Conservation (phyloP, 345 rosid genomes). For the Eucalyptus curtisii region DNA sequence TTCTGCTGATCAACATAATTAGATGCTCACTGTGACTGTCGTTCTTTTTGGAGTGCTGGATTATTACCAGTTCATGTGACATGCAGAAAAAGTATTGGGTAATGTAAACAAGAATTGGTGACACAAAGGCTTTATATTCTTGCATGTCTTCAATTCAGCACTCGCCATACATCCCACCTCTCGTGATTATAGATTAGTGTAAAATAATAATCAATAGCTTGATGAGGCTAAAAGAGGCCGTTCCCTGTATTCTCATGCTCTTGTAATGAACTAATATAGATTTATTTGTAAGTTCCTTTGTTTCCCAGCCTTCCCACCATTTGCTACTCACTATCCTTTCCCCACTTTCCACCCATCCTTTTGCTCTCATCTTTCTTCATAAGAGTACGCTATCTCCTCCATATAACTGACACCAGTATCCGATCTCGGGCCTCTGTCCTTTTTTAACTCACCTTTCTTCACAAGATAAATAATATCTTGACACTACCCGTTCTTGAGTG, state of each 20-base stretch:
- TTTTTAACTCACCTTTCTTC: background rate
- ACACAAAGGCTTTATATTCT: background rate
- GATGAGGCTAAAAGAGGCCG: background rate
- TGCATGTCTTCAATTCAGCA: background rate
- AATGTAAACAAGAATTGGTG: background rate
- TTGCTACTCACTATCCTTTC: background rate
- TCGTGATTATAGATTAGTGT: background rate
- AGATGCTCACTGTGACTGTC: background rate
- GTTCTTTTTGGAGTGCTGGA: background rate
- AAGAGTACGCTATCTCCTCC: background rate
- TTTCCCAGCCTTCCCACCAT: background rate
- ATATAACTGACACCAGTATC: background rate
- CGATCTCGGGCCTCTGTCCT: background rate
- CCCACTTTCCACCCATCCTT: background rate
- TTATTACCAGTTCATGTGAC: background rate
- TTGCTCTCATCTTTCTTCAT: background rate
- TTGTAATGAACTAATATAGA: background rate
- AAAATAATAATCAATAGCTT: background rate
- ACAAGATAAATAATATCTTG: background rate
- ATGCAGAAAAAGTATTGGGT: background rate
- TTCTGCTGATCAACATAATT: background rate
- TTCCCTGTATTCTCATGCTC: background rate
- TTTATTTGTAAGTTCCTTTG: background rate
- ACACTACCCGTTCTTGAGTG: background rate
- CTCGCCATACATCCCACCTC: background rate